phyloP scores from a whole-genome alignment of 2,329 filamentous ascomycete species.

The Ceratocystiopsis brevicomis region DNA sequence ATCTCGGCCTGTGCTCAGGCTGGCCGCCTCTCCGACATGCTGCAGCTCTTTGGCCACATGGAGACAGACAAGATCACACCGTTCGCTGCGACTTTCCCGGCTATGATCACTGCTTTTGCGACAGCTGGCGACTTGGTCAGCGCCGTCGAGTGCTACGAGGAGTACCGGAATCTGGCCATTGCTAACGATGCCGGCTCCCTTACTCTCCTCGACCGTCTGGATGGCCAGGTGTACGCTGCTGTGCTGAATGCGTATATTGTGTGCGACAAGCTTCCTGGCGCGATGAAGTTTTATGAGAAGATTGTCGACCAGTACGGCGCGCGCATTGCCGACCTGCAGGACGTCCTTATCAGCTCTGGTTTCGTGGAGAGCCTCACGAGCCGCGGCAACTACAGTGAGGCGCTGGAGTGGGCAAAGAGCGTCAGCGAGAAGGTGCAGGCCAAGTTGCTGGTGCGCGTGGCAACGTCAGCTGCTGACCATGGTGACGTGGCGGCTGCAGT shows the following conservation, averaged over 20 bases:
- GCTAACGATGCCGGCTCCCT: slow-evolving; percentile 58
- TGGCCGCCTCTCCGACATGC: slow-evolving; percentile 72
- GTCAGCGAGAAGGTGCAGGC: slow-evolving; percentile 40
- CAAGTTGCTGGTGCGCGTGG: slow-evolving; percentile 52
- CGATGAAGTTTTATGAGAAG: slow-evolving; percentile 67
- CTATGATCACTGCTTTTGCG: slow-evolving; percentile 91
- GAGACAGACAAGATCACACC: slow-evolving; percentile 56
- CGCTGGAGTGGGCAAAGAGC: slow-evolving; percentile 51
- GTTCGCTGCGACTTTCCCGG: slow-evolving; percentile 64
- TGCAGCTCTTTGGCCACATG: slow-evolving; percentile 82
- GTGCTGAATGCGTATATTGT: slow-evolving; percentile 76
- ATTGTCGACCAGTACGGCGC: slow-evolving; percentile 46
- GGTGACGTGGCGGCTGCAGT: slow-evolving; percentile 51
- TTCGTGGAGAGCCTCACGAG: slow-evolving; percentile 64
- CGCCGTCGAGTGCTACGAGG: slow-evolving; percentile 86
- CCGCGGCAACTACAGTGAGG: slow-evolving; percentile 50
- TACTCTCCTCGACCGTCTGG: slow-evolving; percentile 50
- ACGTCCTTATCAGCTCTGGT: slow-evolving; percentile 51
- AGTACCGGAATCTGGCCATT: slow-evolving; percentile 80
- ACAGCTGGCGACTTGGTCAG: slow-evolving; percentile 62
- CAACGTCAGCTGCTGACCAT: slow-evolving; percentile 60
- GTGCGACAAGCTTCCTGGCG: slow-evolving; percentile 63
- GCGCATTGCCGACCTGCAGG: slow-evolving; percentile 44
- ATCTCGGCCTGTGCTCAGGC: slow-evolving; percentile 74
- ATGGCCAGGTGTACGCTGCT: slow-evolving; percentile 76